phyloP scores from a whole-genome alignment of 345 rosid genomes.

The Populus ilicifolia region DNA sequence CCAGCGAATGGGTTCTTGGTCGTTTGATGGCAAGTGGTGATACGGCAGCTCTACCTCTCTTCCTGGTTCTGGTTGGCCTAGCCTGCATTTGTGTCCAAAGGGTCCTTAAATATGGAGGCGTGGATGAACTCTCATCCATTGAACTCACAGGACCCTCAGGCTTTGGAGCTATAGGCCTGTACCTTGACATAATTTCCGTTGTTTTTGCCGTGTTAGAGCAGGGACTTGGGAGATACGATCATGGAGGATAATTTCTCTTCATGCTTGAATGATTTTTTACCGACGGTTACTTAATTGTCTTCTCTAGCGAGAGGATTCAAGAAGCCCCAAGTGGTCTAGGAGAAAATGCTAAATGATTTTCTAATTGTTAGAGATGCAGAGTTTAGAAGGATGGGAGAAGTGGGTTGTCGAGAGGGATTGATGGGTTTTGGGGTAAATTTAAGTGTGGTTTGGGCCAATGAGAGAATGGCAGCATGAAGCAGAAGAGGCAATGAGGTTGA shows the following conservation, averaged over 20 bases:
- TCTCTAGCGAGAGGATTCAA: neutral
- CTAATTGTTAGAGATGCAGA: neutral
- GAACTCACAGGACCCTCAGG: constrained; percentile 42
- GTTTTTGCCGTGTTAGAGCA: constrained; percentile 56
- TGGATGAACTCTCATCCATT: constrained; percentile 35
- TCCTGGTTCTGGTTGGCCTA: constrained; percentile 76
- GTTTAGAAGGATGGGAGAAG: neutral
- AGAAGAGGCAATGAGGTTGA: constrained; percentile 35
- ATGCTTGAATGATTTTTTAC: neutral
- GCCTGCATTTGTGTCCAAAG: constrained; percentile 89
- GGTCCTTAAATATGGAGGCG: constrained; percentile 70
- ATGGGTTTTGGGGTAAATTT: constrained; percentile 12
- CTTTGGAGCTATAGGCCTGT: constrained; percentile 90
- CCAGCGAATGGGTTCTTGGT: constrained; percentile 28
- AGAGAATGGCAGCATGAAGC: constrained; percentile 43
- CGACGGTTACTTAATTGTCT: neutral
- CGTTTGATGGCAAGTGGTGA: constrained; percentile 53
- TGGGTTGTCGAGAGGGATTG: neutral
- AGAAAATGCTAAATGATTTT: neutral
- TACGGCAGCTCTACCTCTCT: constrained; percentile 66
- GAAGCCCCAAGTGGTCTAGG: neutral
- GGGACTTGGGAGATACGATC: constrained; percentile 60
- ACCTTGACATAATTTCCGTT: constrained; percentile 90
- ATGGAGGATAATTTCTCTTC: constrained; percentile 23
- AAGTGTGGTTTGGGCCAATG: constrained; percentile 27